Conservation (phyloP, 1,284 basidiomycete genomes). For the Fomitopsis pinicola region DNA sequence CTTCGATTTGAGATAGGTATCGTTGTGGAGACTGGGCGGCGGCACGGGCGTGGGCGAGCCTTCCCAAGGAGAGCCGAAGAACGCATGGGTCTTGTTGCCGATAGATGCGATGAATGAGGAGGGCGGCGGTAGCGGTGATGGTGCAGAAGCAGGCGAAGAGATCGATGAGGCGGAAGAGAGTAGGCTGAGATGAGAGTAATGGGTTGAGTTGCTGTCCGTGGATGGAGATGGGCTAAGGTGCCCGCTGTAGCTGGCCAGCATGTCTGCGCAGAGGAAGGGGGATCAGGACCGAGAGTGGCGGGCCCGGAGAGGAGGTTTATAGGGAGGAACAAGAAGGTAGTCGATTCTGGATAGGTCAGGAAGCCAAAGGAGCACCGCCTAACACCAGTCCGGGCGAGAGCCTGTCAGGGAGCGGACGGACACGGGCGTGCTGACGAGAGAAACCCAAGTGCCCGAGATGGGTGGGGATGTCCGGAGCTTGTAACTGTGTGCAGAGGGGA, state of each 20-base stretch:
- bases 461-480: conserved; percentile 1
- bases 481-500: neutral
- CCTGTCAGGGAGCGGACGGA: neutral
- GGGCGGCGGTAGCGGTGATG: conserved; percentile 13
- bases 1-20: conserved; percentile 18
- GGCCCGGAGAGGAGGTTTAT: neutral
- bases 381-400: neutral
- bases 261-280: conserved; percentile 7
- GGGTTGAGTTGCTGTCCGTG: conserved; percentile 18
- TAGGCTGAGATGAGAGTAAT: conserved; percentile 25
- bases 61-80: conserved; percentile 28
- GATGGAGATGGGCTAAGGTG: conserved; percentile 23
- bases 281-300: neutral
- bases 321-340: neutral
- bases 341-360: neutral
- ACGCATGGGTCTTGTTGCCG: conserved; percentile 28
- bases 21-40: conserved; percentile 23
- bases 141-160: conserved; percentile 14
- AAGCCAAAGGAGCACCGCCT: neutral
- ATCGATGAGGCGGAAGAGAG: conserved; percentile 23
- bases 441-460: neutral
- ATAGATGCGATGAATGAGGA: conserved; percentile 21
- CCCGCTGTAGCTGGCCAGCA: conserved; percentile 25
- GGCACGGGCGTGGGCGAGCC: conserved; percentile 17
- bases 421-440: neutral